phyloP scores from a whole-genome alignment of 2,329 filamentous ascomycete species.

The Sclerotinia spermophila region DNA sequence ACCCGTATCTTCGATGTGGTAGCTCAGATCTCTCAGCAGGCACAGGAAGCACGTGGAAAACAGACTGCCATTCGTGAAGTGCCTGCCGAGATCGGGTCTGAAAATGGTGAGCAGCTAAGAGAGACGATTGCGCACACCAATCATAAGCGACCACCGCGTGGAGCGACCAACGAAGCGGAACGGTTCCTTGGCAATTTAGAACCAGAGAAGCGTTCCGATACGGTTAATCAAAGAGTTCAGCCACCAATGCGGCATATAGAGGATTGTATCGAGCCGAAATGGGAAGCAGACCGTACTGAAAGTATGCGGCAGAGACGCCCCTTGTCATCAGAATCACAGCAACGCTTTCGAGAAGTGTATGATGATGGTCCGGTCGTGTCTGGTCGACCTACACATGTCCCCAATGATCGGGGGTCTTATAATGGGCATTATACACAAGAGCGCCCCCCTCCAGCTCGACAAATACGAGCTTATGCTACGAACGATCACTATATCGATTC shows the following conservation, averaged over 20 bases:
- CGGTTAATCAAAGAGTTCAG: not conserved
- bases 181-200: conserved; percentile 40
- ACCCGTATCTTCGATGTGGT: conserved; percentile 32
- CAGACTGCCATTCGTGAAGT: conserved; percentile 24
- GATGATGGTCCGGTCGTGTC: conserved; percentile 21
- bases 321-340: conserved; percentile 22
- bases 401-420: conserved; percentile 16
- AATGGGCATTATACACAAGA: conserved; percentile 28
- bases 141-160: conserved; percentile 23
- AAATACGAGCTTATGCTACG: conserved; percentile 27
- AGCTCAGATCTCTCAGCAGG: conserved; percentile 34
- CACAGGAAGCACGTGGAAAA: conserved; percentile 28
- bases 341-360: conserved; percentile 23
- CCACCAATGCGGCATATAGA: conserved; percentile 21
- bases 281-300: conserved; percentile 26
- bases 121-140: conserved; percentile 17
- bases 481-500: conserved; percentile 30
- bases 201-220: conserved; percentile 24
- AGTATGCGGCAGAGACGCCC: conserved; percentile 20
- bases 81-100: conserved; percentile 36
- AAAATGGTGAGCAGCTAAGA: conserved; percentile 39
- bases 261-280: conserved; percentile 20
- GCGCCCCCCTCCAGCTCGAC: conserved; percentile 23
- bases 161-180: conserved; percentile 39
- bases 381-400: conserved; percentile 19